These are phyloP conservation scores for Fusarium liriodendri DNA, from an alignment of 2,329 filamentous ascomycete genomes.

Conservation along the genomic window DNA sequence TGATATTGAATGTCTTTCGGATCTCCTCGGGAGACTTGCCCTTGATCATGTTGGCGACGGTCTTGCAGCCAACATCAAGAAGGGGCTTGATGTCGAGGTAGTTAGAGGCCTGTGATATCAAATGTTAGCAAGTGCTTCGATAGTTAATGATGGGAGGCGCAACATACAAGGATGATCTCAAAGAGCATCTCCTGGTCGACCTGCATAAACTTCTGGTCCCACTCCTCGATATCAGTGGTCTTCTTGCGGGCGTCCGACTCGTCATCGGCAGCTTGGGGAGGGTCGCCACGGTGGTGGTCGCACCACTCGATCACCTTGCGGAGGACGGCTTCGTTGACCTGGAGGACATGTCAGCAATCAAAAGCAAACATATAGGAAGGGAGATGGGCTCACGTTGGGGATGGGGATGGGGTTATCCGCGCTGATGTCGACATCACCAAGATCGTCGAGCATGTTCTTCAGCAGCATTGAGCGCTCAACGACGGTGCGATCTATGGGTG, in stretches of 20 bases:
- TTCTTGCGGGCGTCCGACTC: constrained; percentile 96
- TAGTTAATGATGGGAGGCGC: background rate
- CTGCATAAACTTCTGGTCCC: constrained; percentile 99
- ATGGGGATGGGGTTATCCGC: constrained; percentile 82
- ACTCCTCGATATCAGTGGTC: constrained; percentile 98
- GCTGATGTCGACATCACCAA: constrained; percentile 72
- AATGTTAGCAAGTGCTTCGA: constrained; percentile 35
- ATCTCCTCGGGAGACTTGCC: constrained; percentile 99
- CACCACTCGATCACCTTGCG: constrained; percentile 99
- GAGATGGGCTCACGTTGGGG: constrained; percentile 72
- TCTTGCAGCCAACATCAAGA: constrained; percentile 98
- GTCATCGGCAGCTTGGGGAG: constrained; percentile 83
- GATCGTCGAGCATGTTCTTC: constrained; percentile 98
- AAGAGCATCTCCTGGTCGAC: constrained; percentile 99
- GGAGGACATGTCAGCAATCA: constrained; percentile 25
- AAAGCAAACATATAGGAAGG: constrained; percentile 10
- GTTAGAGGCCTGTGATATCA: constrained; percentile 80
- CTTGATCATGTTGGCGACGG: constrained; percentile 99
- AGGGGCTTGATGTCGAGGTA: constrained; percentile 99
- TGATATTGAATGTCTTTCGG: constrained; percentile 99
- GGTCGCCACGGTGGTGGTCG: constrained; percentile 91
- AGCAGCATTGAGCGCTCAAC: constrained; percentile 94
- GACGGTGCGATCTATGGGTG: constrained; percentile 76
- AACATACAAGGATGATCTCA: constrained; percentile 92
- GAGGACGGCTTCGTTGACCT: constrained; percentile 93